phyloP scores from a whole-genome alignment of 2,329 filamentous ascomycete genomes.

The Spiromastix sp. region DNA sequence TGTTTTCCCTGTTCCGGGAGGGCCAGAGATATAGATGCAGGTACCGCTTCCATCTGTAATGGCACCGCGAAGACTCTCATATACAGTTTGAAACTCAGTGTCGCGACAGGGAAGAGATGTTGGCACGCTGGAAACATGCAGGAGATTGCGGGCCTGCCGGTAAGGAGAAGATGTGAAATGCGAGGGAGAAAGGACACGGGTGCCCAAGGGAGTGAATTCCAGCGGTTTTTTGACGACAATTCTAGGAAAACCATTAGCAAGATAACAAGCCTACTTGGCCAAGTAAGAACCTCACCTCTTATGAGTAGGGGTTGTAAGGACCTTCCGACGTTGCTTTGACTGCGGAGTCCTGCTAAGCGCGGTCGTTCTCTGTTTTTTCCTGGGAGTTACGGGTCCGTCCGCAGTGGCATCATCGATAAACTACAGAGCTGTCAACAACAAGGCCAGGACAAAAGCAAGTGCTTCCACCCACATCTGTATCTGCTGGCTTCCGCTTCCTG shows the following conservation, averaged over 20 bases:
- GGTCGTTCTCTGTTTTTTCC: conserved; percentile 45
- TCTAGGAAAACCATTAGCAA: conserved; percentile 18
- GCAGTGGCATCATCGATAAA: too few relatives aligned
- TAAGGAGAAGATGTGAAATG: conserved; percentile 76
- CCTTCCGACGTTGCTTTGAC: conserved; percentile 29
- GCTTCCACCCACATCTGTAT: conserved; percentile 29
- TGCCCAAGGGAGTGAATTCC: conserved; percentile 92
- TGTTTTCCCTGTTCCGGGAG: conserved; percentile 93
- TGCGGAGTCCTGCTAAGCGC: conserved; percentile 34
- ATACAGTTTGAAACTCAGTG: conserved; percentile 82
- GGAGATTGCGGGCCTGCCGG: conserved; percentile 73
- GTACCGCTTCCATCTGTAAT: conserved; percentile 89
- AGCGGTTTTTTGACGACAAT: conserved; percentile 76
- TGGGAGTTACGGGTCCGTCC: conserved; percentile 40
- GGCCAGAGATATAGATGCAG: conserved; percentile 99
- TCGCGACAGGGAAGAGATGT: conserved; percentile 83
- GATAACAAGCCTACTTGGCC: not conserved
- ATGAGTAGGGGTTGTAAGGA: conserved; percentile 52
- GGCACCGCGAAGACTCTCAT: conserved; percentile 85
- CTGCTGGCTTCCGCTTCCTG: conserved; percentile 40
- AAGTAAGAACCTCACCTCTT: conserved; percentile 38
- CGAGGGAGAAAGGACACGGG: conserved; percentile 66
- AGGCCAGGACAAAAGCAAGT: too few relatives aligned
- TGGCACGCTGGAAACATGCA: conserved; percentile 91
- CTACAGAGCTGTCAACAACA: too few relatives aligned